Percentiles rank a stretch among this genome's conserved stretches.
phyloP scores from a whole-genome alignment of 768 basidiomycete genomes.

The Chiua virens region DNA sequence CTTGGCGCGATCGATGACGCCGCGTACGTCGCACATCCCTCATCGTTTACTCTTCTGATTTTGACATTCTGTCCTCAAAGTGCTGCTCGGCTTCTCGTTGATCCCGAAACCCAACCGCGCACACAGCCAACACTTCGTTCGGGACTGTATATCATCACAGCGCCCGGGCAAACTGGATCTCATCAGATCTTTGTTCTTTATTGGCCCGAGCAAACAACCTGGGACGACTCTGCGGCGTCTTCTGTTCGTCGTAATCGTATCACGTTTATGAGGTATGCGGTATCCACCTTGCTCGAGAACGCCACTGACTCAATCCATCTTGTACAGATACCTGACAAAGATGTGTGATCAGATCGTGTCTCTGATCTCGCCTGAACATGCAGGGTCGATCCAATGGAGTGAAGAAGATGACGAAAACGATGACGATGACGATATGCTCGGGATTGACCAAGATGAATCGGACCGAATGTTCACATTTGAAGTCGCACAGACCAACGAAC shows the following conservation, averaged over 20 bases:
- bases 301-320: background rate
- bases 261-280: conserved; percentile 58
- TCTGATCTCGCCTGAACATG: conserved; percentile 50
- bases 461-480: conserved; percentile 55
- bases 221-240: conserved; percentile 48
- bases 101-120: conserved; percentile 4
- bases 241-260: conserved; percentile 52
- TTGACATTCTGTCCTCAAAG: background rate
- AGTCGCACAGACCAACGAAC: conserved; percentile 53
- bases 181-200: conserved; percentile 49
- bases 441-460: conserved; percentile 39
- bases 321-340: conserved; percentile 55
- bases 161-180: background rate
- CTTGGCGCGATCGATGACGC: conserved; percentile 37
- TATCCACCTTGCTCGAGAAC: background rate
- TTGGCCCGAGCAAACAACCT: conserved; percentile 63
- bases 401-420: conserved; percentile 30
- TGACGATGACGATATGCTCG: conserved; percentile 25
- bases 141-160: conserved; percentile 19
- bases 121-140: conserved; percentile 19
- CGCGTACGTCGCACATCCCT: conserved; percentile 33
- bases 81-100: conserved; percentile 11
- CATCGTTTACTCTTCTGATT: background rate
- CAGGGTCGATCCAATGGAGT: conserved; percentile 44
- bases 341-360: conserved; percentile 55